Conservation (phyloP, 2,329 filamentous ascomycete species). For the Cryphonectria nitschkei region DNA sequence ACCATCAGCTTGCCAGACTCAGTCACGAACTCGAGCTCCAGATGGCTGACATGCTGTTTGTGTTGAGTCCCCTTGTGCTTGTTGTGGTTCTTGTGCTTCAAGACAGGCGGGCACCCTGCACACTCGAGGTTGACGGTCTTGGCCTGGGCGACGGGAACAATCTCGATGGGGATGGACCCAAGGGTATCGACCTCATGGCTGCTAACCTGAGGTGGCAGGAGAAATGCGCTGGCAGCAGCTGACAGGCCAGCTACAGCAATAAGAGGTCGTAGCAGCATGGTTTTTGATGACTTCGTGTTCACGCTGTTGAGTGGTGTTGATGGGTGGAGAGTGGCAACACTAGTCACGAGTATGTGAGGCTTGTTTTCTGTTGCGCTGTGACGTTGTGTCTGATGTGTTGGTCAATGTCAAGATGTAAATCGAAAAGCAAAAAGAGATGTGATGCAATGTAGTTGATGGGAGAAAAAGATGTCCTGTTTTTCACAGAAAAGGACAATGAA, state of each 20-base stretch:
- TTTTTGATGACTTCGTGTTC: constrained; percentile 7
- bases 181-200: constrained; percentile 47
- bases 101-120: constrained; percentile 51
- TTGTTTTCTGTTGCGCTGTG: neutral
- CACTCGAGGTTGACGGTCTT: constrained; percentile 56
- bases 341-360: neutral
- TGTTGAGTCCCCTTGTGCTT: constrained; percentile 29
- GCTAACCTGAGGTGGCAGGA: constrained; percentile 56
- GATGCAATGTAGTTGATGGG: constrained; percentile 1
- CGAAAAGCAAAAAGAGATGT: neutral
- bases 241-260: constrained; percentile 47
- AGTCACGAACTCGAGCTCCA: constrained; percentile 60
- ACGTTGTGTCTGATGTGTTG: neutral
- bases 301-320: constrained; percentile 7
- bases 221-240: constrained; percentile 48
- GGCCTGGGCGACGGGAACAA: constrained; percentile 37
- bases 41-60: constrained; percentile 41
- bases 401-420: neutral
- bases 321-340: constrained; percentile 8
- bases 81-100: constrained; percentile 38
- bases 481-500: constrained; percentile 11
- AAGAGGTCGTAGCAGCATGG: constrained; percentile 47
- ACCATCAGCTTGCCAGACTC: constrained; percentile 55
- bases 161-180: constrained; percentile 44
- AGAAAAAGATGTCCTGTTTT: neutral